These are phyloP conservation scores for Leccinum pachyderme DNA, from an alignment of 1,284 basidiomycete species.

Conservation along the genomic window DNA sequence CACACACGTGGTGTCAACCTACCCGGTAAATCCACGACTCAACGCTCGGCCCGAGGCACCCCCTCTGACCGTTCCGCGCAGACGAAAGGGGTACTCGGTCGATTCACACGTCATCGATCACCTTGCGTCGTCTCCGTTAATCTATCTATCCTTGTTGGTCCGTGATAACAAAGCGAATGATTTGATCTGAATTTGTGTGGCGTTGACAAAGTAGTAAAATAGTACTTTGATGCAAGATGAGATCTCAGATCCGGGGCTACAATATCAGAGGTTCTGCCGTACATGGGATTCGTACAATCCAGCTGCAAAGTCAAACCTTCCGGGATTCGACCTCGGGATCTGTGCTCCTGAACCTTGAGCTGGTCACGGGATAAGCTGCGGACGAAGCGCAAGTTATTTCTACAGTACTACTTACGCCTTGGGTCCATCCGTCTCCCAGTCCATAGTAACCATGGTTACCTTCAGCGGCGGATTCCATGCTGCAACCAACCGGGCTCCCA, in stretches of 20 bases:
- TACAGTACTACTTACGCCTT: neutral
- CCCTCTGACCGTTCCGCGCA: neutral
- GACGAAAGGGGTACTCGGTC: neutral
- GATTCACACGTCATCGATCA: slow-evolving; percentile 21
- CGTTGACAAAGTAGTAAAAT: neutral
- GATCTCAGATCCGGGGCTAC: neutral
- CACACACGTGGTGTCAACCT: neutral
- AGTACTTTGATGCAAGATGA: neutral
- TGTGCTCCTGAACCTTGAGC: neutral
- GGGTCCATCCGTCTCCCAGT: neutral
- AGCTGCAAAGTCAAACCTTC: neutral
- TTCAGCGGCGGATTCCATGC: neutral
- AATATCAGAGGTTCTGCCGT: slow-evolving; percentile 12
- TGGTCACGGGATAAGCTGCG: neutral
- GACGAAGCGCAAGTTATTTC: neutral
- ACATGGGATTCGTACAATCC: slow-evolving; percentile 5
- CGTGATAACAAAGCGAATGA: neutral
- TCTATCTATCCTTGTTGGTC: slow-evolving; percentile 8
- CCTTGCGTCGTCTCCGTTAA: neutral
- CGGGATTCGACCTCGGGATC: slow-evolving; percentile 13
- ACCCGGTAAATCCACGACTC: neutral
- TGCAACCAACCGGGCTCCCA: neutral
- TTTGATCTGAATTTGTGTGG: neutral
- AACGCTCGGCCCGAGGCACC: neutral
- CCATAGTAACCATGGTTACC: neutral